A percentile compares a stretch with the other conserved stretches of the same genome.
phyloP scores from a whole-genome alignment of 768 basidiomycete genomes.

The Russula vinacea region DNA sequence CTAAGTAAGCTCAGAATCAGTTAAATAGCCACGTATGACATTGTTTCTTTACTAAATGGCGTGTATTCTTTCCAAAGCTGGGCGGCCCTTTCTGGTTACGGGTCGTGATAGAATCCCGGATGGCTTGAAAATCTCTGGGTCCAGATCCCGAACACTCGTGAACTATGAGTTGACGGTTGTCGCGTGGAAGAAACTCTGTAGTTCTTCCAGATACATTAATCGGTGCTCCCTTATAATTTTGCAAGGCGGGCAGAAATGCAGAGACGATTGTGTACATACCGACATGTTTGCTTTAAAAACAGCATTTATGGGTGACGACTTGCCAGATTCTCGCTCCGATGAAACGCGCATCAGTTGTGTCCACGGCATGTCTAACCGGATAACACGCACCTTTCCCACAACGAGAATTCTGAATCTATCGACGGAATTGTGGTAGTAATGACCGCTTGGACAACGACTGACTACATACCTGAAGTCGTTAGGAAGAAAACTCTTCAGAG shows the following conservation, averaged over 20 bases:
- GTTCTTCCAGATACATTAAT: background rate
- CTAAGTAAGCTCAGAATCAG: constrained; percentile 5
- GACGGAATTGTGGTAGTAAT: background rate
- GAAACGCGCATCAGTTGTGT: background rate
- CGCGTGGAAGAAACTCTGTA: background rate
- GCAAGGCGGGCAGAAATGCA: too few species aligned
- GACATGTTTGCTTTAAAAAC: constrained; percentile 11
- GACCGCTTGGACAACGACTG: background rate
- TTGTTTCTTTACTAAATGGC: constrained; percentile 14
- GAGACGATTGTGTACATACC: background rate
- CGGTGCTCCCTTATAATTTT: background rate
- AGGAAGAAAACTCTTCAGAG: background rate
- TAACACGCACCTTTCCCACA: constrained; percentile 10
- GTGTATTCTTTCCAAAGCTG: constrained; percentile 12
- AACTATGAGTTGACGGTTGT: background rate
- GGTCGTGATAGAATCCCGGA: background rate
- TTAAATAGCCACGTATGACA: background rate
- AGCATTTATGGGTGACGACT: constrained; percentile 16
- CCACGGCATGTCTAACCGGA: background rate
- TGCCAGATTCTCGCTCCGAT: constrained; percentile 16
- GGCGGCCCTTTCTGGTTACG: background rate
- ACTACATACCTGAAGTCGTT: constrained; percentile 11
- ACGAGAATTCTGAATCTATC: constrained; percentile 15
- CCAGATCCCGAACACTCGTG: constrained; percentile 7
- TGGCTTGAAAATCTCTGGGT: background rate